phyloP scores from a whole-genome alignment of 192 early-diverging fungal genomes.

The Hyaloraphidium curvatum region DNA sequence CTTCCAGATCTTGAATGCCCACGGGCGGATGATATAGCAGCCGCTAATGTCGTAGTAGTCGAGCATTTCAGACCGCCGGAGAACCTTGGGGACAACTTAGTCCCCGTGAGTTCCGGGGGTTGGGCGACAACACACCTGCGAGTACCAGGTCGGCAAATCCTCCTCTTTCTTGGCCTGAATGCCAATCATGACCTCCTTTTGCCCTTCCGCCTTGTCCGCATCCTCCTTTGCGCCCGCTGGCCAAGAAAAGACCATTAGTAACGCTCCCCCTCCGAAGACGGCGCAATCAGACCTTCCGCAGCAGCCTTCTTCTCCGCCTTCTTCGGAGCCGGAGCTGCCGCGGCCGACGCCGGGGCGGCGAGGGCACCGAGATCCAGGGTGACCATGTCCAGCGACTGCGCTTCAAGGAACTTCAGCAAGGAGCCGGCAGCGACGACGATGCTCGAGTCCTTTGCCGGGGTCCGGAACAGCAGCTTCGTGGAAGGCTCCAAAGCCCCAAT shows the following conservation, averaged over 20 bases:
- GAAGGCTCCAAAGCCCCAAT: conserved; percentile 24
- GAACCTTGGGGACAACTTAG: conserved; percentile 29
- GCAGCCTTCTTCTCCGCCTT: not conserved
- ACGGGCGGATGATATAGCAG: conserved; percentile 96
- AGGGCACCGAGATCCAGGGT: conserved; percentile 31
- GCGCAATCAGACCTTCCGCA: not conserved
- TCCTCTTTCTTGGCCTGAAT: conserved; percentile 70
- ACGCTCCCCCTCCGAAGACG: conserved; percentile 16
- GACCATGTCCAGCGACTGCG: conserved; percentile 23
- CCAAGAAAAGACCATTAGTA: conserved; percentile 5
- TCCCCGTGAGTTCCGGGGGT: too few relatives aligned
- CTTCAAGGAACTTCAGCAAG: conserved; percentile 33
- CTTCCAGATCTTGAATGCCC: conserved; percentile 92
- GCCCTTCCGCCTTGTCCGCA: conserved; percentile 4
- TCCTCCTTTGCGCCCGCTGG: not conserved
- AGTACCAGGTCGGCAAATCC: conserved; percentile 88
- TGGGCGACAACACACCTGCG: conserved; percentile 57
- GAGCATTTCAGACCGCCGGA: conserved; percentile 87
- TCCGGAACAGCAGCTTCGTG: conserved; percentile 42
- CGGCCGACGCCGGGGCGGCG: conserved; percentile 19
- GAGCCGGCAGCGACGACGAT: conserved; percentile 34
- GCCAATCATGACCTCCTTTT: conserved; percentile 56
- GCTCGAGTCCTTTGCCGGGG: conserved; percentile 28
- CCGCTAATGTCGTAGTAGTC: conserved; percentile 97
- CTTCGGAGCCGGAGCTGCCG: not conserved